Conservation (phyloP, 2,329 filamentous ascomycete species). For the Sporothrix brasiliensis region DNA sequence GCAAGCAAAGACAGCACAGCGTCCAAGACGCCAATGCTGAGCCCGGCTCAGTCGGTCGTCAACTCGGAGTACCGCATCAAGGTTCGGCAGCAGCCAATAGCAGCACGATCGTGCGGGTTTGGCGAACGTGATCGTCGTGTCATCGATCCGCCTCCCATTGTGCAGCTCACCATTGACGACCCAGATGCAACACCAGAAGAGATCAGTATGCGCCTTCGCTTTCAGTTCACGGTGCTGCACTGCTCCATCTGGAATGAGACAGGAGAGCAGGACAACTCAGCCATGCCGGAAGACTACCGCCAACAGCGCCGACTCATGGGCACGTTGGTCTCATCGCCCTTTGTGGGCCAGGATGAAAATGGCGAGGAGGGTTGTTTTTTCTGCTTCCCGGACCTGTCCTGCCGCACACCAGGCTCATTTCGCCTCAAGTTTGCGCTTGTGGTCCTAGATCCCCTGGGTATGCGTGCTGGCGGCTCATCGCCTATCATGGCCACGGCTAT, state of each 20-base stretch:
- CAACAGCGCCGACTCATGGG: constrained; percentile 79
- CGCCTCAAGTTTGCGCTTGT: constrained; percentile 74
- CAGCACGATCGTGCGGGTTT: constrained; percentile 79
- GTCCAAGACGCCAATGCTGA: constrained; percentile 33
- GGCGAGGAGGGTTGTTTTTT: constrained; percentile 79
- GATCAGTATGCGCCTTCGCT: constrained; percentile 54
- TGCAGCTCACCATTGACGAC: constrained; percentile 70
- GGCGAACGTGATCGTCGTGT: constrained; percentile 80
- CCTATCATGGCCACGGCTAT: constrained; percentile 57
- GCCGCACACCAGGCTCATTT: constrained; percentile 75
- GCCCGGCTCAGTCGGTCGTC: constrained; percentile 24
- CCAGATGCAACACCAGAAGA: constrained; percentile 59
- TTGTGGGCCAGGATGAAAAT: constrained; percentile 73
- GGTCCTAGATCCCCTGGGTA: constrained; percentile 65
- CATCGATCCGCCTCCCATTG: constrained; percentile 81
- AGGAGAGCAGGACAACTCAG: constrained; percentile 68
- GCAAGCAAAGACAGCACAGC: constrained; percentile 25
- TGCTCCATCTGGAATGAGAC: constrained; percentile 75
- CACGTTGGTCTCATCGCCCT: constrained; percentile 74
- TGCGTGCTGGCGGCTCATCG: constrained; percentile 56
- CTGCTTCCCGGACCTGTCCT: constrained; percentile 81
- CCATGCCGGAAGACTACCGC: constrained; percentile 70
- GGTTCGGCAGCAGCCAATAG: constrained; percentile 76
- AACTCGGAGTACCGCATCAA: constrained; percentile 51
- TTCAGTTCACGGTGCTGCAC: constrained; percentile 71